Evolutionary conservation across 257 asterid genomes (phyloP).

Genomic region (Capsicum rhomboideum): DNA sequence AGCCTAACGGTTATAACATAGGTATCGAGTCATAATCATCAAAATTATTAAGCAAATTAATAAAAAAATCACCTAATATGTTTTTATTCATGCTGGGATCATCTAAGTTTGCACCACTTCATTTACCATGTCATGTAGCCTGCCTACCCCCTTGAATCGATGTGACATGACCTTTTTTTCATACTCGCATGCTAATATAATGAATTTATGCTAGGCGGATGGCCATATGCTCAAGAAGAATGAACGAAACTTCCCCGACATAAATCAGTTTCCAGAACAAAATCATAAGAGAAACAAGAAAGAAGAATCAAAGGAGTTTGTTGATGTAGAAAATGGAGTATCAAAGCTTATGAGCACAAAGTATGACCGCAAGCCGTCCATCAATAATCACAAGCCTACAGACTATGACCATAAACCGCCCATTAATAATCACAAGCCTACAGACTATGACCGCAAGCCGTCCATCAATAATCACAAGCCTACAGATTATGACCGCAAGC

Average conservation of each 20-base stretch:
- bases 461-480: too few species aligned
- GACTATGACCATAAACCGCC: background rate
- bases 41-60: too few species aligned
- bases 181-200: background rate
- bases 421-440: too few species aligned
- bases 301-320: slow-evolving; percentile 21
- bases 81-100: background rate
- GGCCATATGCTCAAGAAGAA: background rate
- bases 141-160: too few species aligned
- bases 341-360: slow-evolving; percentile 41
- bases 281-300: background rate
- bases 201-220: background rate
- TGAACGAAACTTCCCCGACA: too few species aligned
- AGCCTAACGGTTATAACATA: too few species aligned
- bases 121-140: too few species aligned
- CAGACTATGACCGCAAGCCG: too few species aligned
- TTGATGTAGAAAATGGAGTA: slow-evolving; percentile 38
- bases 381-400: slow-evolving; percentile 37
- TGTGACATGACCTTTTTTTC: background rate
- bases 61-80: too few species aligned
- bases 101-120: background rate
- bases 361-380: slow-evolving; percentile 56
- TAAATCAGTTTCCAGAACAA: background rate
- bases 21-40: too few species aligned
- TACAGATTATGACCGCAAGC: too few species aligned